Evolutionary conservation across 1,284 basidiomycete species (phyloP).

Genomic region (Porodaedalea pini): DNA sequence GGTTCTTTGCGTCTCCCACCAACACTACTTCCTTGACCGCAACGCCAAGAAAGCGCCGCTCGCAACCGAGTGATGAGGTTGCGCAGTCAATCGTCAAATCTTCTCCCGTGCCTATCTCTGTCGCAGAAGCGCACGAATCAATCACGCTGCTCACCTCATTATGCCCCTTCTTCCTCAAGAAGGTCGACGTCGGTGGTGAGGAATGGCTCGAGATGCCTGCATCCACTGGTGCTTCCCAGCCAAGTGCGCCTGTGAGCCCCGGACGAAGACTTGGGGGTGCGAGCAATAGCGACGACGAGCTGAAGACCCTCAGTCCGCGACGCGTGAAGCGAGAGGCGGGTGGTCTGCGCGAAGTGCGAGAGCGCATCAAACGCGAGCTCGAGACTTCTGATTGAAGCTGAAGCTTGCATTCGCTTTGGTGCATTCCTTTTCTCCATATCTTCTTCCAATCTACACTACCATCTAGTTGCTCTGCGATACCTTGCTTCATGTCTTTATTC

Average conservation of each 20-base stretch:
- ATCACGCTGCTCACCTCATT: slow-evolving; percentile 58
- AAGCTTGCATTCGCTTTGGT: background rate
- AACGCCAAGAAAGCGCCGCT: slow-evolving; percentile 63
- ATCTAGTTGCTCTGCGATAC: slow-evolving; percentile 12
- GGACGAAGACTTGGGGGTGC: slow-evolving; percentile 34
- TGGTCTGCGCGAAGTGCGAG: slow-evolving; percentile 70
- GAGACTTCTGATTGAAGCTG: slow-evolving; percentile 56
- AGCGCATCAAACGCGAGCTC: slow-evolving; percentile 72
- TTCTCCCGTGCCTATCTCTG: slow-evolving; percentile 71
- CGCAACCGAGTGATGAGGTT: slow-evolving; percentile 62
- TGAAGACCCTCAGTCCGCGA: slow-evolving; percentile 64
- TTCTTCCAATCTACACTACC: background rate
- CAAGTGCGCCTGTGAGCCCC: slow-evolving; percentile 35
- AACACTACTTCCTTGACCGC: slow-evolving; percentile 39
- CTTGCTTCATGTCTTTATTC: slow-evolving; percentile 8
- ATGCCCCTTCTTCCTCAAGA: slow-evolving; percentile 75
- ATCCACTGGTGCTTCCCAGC: slow-evolving; percentile 33
- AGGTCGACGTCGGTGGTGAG: slow-evolving; percentile 57
- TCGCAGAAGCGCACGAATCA: slow-evolving; percentile 71
- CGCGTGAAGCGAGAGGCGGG: slow-evolving; percentile 64
- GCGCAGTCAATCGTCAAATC: slow-evolving; percentile 67
- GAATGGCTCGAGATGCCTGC: slow-evolving; percentile 83
- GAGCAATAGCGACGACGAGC: slow-evolving; percentile 53
- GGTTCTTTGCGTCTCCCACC: slow-evolving; percentile 63
- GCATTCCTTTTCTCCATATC: background rate